Conservation (phyloP, 106 monocot genomes). For the Chionographis japonica region DNA sequence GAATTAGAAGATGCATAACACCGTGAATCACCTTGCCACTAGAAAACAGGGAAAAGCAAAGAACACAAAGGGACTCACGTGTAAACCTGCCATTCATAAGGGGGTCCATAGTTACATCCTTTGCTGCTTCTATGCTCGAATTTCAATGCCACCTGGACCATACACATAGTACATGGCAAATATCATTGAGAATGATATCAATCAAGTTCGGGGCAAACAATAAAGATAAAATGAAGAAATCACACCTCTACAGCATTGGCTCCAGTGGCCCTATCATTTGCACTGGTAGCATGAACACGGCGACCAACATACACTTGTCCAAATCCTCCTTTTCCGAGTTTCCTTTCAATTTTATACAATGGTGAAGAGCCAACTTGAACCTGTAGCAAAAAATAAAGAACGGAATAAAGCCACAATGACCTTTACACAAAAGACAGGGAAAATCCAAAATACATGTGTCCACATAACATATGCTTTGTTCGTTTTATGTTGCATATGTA, state of each 20-base stretch:
- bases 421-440: neutral
- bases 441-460: neutral
- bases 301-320: constrained; percentile 77
- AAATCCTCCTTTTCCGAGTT: constrained; percentile 75
- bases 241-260: constrained; percentile 60
- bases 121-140: constrained; percentile 86
- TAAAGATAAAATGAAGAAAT: neutral
- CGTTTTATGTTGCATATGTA: no score
- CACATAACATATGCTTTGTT: no score
- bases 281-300: constrained; percentile 32
- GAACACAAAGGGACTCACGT: constrained; percentile 34
- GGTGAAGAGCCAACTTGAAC: constrained; percentile 60
- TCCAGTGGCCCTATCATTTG: constrained; percentile 34
- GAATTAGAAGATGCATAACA: neutral
- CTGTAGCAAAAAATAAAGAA: constrained; percentile 21
- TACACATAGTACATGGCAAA: neutral
- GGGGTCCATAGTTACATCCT: constrained; percentile 75
- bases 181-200: no score
- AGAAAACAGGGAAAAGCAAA: neutral
- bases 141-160: constrained; percentile 62
- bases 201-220: neutral
- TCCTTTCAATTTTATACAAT: constrained; percentile 54
- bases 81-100: constrained; percentile 93
- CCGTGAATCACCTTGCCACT: neutral
- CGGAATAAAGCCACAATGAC: neutral